Base-by-base conservation (phyloP, 768 basidiomycete genomes). In the Auricularia sp. region DNA sequence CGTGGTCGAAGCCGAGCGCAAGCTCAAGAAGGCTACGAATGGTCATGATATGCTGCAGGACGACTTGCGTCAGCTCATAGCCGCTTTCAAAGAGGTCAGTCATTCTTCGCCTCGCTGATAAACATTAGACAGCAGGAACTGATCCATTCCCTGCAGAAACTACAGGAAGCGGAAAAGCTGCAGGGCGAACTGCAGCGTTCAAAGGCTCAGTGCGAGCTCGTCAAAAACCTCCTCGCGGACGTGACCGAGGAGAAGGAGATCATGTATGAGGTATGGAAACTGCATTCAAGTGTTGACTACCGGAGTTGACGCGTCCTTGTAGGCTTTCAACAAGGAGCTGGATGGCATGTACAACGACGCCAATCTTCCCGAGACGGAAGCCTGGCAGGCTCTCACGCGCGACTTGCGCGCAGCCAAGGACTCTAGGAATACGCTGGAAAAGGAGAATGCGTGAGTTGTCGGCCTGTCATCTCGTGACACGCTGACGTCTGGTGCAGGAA, bases 271-370 rank as follows among this genome's bases (percentile, higher is more conserved):
- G 93, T 94, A 51, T 70, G 82, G 72, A 16, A 3, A 42, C 29
- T 37, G 14, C 7, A 34, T 36, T 18, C 56, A 24, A 14, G 29
- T 29, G 29, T 29, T 45, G 29, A 33, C 29, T 44, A 34, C 42
- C 21, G 11, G 36, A n/a, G 13, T 3, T 65, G 58, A 68, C 35
- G 42, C 44, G 14, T 39, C 14, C 44, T 16, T 47, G 1, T 67
- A 95, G 93, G 90, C 92, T 2, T 95, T 97, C 77, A 96, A 97
- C 73, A 92, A 94, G 72, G 94, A 96, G 73, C 81, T 97, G 37
- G 93, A 94, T 68, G 85, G 83, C 18, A 92, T 96, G 90, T 96
- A 87, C 75, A 88, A 89, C 62, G 92, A 94, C 65, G 84, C 83
- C 34, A 83, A 88, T 66, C 82, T 95, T 61, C 92, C 94, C 11